Base-by-base conservation (phyloP, 345 rosid species). In the Nasturtium officinale region DNA sequence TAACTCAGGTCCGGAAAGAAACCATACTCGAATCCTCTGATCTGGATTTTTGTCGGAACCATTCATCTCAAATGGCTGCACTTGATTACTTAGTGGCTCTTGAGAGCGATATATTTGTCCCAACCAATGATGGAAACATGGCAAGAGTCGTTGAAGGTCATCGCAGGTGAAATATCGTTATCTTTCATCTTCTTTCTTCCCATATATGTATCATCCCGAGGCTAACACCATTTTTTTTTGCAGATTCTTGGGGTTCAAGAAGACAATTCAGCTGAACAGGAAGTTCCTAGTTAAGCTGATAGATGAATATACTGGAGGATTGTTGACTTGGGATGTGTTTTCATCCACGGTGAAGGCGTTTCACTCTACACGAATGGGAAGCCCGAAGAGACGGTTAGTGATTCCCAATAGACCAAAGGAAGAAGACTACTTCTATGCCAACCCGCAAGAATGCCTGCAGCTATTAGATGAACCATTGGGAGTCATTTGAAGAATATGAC, bases 61-160 rank as follows among this genome's bases (percentile, higher is more conserved):
- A 90, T 75, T 90, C 98, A 1, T 89, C 95, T 10, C 96, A 89
- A 73, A 93, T 93, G 98, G 98, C 97, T 26, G 92, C 98, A 10
- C 65, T 89, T 61, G 98, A 93, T 74, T 93, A 89, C 82, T 78
- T 93, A 16, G 97, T 93, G 59, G 86, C 98, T 32, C 72, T 90
- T 29, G 98, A 90, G 78, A 91, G 98, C 16, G 98, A 93, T 72
- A 85, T 89, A 77, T 93, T 93, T 74, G 85, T 93, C 74, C 97
- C 98, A 28, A 93, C 98, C 4, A 84, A 89, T 65, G 92, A 90
- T 46, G 98, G 98, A 52, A 93, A 93, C 80, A 90, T 93, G 98
- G 98, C 98, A 29, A 93, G 81, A 83, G 98, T 93, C n/a, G 97
- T 93, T 13, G 98, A 90, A 87, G 98, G 98, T 79, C 98, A 93